Percentiles rank a stretch among this genome's conserved stretches.
phyloP scores from a whole-genome alignment of 1,139 yeast species.

The Debaryomyces nepalensis region DNA sequence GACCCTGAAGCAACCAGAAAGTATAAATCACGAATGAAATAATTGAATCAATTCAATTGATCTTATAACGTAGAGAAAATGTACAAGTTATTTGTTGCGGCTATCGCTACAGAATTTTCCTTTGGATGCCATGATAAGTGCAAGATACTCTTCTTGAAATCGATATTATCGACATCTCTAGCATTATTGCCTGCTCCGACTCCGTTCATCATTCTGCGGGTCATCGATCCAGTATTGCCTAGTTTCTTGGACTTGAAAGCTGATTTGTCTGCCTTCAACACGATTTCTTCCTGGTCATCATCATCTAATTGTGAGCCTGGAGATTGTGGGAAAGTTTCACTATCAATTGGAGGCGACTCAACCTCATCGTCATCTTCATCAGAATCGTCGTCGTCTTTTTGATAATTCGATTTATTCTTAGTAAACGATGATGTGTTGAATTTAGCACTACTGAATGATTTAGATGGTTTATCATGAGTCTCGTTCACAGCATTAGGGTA shows the following conservation, averaged over 20 bases:
- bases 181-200: constrained; percentile 38
- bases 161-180: constrained; percentile 80
- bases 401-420: constrained; percentile 20
- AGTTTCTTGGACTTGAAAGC: constrained; percentile 85
- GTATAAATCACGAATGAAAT: constrained; percentile 3
- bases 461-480: constrained; percentile 13
- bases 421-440: constrained; percentile 10
- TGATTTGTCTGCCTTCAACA: constrained; percentile 95
- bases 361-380: constrained; percentile 46
- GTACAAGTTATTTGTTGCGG: constrained; percentile 94
- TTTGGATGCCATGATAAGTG: constrained; percentile 98
- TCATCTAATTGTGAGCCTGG: constrained; percentile 46
- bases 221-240: constrained; percentile 38
- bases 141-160: constrained; percentile 91
- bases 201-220: constrained; percentile 53
- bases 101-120: constrained; percentile 96
- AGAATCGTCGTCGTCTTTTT: constrained; percentile 45
- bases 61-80: constrained; percentile 68
- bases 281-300: constrained; percentile 72
- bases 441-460: constrained; percentile 8
- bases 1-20: neutral
- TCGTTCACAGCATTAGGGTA: constrained; percentile 76
- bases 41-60: constrained; percentile 9
- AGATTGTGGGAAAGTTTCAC: constrained; percentile 37
- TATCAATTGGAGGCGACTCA: constrained; percentile 34